Evolutionary conservation across 306 rosid species (phyloP), one percentile per base, ranked within the genome.

Genomic region (Prunus mira): DNA sequence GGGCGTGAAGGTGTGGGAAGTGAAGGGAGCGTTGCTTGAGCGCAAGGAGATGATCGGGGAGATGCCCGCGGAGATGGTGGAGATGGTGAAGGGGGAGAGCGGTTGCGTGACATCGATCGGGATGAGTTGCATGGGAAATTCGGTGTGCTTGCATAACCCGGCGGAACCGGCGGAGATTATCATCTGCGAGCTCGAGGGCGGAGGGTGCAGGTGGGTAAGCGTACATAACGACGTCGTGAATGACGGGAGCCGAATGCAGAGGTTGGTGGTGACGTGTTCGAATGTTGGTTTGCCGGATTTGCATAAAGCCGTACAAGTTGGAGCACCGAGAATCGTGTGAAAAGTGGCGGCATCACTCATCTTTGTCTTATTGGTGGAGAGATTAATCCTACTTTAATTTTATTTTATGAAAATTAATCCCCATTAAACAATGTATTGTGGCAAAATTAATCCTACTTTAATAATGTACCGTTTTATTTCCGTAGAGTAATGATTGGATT

Each of bases 11-110:
- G 18, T 88, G 67, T 87, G 94, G 91, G 83, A 76, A 49, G 28
- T 73, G 58, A 25, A 73, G 18, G 89, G 81, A 19, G 88, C 73
- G 74, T 64, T 69, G 50, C 28, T 77, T 76, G 87, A 69, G 71
- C 41, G 66, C 28, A 18, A n/a, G 18, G 78, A 76, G 75, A 84
- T 81, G 68, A 57, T 91, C 1, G 90, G 90, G 1, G 93, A 90
- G 84, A 88, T 91, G 97, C 96, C 97, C 13, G 74, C 46, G 76
- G 84, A 58, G 83, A 67, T 88, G 84, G 79, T 89, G 71, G 74
- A 61, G 73, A 90, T 81, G 80, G 1, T 94, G 27, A 79, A 45
- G 38, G 81, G 88, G 0, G 90, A 83, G 70, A 73, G 80, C 34
- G 69, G 54, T 32, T 80, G 63, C 30, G 75, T 82, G 28, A 43